These are phyloP conservation scores for Petasospora fabianii DNA, from an alignment of 1,139 yeast species.

Conservation along the genomic window DNA sequence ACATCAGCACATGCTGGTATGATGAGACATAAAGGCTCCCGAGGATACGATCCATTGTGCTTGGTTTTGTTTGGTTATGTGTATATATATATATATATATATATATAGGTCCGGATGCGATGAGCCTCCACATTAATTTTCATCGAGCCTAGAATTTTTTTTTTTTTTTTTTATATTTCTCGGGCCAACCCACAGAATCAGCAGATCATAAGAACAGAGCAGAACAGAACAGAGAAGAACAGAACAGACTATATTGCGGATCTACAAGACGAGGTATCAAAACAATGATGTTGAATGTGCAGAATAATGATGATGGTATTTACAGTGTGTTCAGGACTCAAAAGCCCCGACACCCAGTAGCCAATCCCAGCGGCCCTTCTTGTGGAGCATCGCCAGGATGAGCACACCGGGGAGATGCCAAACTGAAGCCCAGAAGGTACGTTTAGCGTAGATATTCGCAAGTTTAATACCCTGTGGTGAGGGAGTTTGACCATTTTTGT, in stretches of 20 bases:
- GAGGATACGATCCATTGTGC: conserved; percentile 41
- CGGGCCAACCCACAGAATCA: too few relatives aligned
- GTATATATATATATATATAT: not conserved
- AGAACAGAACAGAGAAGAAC: too few relatives aligned
- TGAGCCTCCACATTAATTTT: conserved; percentile 5
- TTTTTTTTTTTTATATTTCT: too few relatives aligned
- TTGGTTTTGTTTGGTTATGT: conserved; percentile 1
- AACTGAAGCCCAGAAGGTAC: conserved; percentile 91
- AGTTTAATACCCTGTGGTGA: conserved; percentile 50
- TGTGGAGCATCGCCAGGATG: conserved; percentile 89
- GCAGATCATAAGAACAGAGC: too few relatives aligned
- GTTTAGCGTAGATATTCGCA: conserved; percentile 70
- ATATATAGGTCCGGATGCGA: conserved; percentile 1
- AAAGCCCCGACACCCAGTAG: conserved; percentile 32
- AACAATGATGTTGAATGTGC: too few relatives aligned
- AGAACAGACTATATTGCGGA: too few relatives aligned
- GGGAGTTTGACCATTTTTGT: conserved; percentile 38
- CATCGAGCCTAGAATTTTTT: too few relatives aligned
- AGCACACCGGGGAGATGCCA: conserved; percentile 90
- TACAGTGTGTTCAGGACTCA: too few relatives aligned
- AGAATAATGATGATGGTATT: too few relatives aligned
- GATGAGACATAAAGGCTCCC: conserved; percentile 67
- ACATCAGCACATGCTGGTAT: conserved; percentile 47
- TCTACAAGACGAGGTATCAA: too few relatives aligned
- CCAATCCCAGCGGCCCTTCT: conserved; percentile 94